Percentiles rank a stretch among this genome's conserved stretches.
Conservation (phyloP, 129 eudicot genomes). For the Tagetes patula region DNA sequence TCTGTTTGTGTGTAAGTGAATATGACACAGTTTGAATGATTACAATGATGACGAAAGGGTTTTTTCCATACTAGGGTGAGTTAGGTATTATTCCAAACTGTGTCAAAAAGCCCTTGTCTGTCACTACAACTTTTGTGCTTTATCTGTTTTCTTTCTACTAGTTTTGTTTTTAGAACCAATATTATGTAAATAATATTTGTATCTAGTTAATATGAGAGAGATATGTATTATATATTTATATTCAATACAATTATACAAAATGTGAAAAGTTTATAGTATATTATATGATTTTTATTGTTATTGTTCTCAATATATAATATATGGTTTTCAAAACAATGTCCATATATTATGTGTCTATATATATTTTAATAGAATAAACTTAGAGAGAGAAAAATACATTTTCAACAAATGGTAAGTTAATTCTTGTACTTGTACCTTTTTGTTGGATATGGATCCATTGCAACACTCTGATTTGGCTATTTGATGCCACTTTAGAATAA, state of each 20-base stretch:
- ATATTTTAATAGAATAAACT: constrained; percentile 9
- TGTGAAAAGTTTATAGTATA: no score
- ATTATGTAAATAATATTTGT: no score
- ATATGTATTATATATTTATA: no score
- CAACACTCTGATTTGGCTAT: constrained; percentile 3
- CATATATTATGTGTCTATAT: not conserved
- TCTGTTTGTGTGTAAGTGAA: constrained; percentile 30
- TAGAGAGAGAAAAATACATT: constrained; percentile 39
- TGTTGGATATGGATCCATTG: constrained; percentile 27
- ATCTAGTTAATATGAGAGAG: no score
- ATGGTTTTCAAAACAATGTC: no score
- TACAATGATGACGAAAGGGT: constrained; percentile 47
- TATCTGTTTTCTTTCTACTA: not conserved
- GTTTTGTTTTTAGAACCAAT: no score
- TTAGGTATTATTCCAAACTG: constrained; percentile 48
- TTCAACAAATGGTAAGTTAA: constrained; percentile 28
- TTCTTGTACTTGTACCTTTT: constrained; percentile 26
- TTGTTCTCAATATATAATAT: no score
- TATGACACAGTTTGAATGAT: constrained; percentile 42
- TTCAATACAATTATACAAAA: no score
- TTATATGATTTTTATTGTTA: no score
- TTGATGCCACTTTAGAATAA: constrained; percentile 13
- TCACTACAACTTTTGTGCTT: constrained; percentile 38
- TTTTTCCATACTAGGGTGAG: constrained; percentile 40
- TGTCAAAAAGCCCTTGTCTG: constrained; percentile 52